Percentiles rank a stretch among this genome's conserved stretches.
Evolutionary conservation across 2,329 filamentous ascomycete genomes (phyloP).

Genomic region (Fusarium sp.): DNA sequence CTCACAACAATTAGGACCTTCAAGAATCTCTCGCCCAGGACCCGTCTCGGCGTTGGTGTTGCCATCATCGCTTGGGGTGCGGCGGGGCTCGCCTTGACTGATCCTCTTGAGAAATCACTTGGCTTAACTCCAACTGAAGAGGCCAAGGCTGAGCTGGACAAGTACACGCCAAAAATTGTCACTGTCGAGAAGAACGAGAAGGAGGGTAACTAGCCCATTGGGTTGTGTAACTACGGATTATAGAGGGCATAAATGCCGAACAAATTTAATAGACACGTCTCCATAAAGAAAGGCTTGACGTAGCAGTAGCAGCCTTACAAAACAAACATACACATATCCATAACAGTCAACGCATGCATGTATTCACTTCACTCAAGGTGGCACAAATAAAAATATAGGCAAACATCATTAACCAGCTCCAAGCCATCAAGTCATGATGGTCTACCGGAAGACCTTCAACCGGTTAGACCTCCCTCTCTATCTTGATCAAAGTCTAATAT

Average conservation of each 20-base stretch:
- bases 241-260: neutral
- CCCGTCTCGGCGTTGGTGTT: slow-evolving; percentile 78
- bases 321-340: neutral
- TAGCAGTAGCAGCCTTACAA: too few species aligned
- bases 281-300: neutral
- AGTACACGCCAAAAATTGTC: slow-evolving; percentile 72
- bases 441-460: slow-evolving; percentile 49
- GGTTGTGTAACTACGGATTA: too few species aligned
- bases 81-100: slow-evolving; percentile 79
- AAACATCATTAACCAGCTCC: slow-evolving; percentile 54
- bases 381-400: slow-evolving; percentile 37
- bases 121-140: slow-evolving; percentile 79
- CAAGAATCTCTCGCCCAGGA: slow-evolving; percentile 76
- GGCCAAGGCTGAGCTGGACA: slow-evolving; percentile 76
- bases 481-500: slow-evolving; percentile 58
- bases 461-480: slow-evolving; percentile 53
- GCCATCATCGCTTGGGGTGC: slow-evolving; percentile 83
- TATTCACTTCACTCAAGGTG: slow-evolving; percentile 26
- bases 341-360: neutral
- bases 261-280: neutral
- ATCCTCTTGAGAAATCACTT: slow-evolving; percentile 78
- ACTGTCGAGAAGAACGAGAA: slow-evolving; percentile 64
- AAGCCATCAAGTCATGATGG: slow-evolving; percentile 54
- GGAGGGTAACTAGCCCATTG: slow-evolving; percentile 9
- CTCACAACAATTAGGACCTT: slow-evolving; percentile 68